A percentile compares a stretch with the other conserved stretches of the same genome.
Conservation (phyloP, 2,329 filamentous ascomycete genomes). For the Pyricularia sp. region DNA sequence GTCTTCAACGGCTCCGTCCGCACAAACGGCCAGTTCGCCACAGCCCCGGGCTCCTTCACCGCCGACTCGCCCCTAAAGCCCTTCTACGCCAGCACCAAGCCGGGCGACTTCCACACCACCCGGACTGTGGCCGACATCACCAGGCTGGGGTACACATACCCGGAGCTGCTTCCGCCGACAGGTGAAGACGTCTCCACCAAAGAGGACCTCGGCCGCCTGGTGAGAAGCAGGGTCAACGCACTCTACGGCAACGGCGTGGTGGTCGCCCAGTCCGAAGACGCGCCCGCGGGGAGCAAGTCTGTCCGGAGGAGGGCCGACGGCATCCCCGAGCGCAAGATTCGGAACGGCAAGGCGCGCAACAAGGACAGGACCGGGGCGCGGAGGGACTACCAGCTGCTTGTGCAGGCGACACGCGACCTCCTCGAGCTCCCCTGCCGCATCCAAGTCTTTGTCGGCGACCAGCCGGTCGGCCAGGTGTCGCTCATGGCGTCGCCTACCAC, state of each 20-base stretch:
- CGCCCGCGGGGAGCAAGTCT: not conserved
- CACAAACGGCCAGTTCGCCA: constrained; percentile 24
- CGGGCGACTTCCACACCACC: constrained; percentile 28
- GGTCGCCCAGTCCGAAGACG: not conserved
- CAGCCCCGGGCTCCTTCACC: constrained; percentile 26
- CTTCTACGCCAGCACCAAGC: constrained; percentile 26
- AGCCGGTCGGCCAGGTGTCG: constrained; percentile 18
- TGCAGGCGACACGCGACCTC: constrained; percentile 23
- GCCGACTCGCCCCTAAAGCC: constrained; percentile 34
- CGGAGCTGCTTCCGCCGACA: constrained; percentile 23
- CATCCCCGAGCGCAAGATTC: not conserved
- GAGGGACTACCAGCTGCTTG: constrained; percentile 21
- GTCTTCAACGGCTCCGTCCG: constrained; percentile 15
- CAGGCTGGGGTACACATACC: constrained; percentile 27
- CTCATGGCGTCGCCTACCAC: constrained; percentile 23
- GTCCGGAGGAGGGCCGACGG: not conserved
- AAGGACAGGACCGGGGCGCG: not conserved
- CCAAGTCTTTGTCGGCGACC: constrained; percentile 17
- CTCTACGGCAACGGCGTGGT: constrained; percentile 25
- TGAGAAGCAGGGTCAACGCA: constrained; percentile 45
- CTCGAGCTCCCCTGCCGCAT: constrained; percentile 24
- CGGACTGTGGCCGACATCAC: constrained; percentile 16
- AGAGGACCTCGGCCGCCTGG: constrained; percentile 45
- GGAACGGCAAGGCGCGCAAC: not conserved
- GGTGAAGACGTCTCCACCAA: constrained; percentile 26